Conservation (phyloP, 768 basidiomycete species). For the Podaxis sp. region DNA sequence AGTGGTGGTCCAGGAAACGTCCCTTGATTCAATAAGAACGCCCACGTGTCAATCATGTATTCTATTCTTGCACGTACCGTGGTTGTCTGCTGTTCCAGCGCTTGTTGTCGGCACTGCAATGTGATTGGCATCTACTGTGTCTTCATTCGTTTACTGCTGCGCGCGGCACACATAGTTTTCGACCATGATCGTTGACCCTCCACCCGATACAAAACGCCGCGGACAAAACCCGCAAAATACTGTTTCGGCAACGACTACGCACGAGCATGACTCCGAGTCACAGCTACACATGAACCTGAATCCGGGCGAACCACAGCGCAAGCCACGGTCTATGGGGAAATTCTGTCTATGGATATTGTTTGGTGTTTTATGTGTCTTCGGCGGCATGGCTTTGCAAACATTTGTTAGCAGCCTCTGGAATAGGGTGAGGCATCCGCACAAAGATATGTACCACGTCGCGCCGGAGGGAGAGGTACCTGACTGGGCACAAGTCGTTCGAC, state of each 20-base stretch:
- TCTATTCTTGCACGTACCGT: too few relatives aligned
- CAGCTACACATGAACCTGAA: not conserved
- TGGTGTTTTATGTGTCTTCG: not conserved
- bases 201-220: not conserved
- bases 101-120: not conserved
- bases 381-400: not conserved
- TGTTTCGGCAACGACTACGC: not conserved
- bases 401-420: not conserved
- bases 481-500: slow-evolving; percentile 18
- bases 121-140: not conserved
- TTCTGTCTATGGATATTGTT: not conserved
- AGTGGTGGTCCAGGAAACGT: too few relatives aligned
- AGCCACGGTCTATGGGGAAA: not conserved
- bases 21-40: too few relatives aligned
- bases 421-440: slow-evolving; percentile 4
- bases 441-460: slow-evolving; percentile 4
- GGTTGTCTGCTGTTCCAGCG: too few relatives aligned
- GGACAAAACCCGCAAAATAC: not conserved
- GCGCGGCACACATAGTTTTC: not conserved
- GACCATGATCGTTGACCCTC: not conserved
- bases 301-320: not conserved
- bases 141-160: not conserved
- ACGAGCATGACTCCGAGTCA: not conserved
- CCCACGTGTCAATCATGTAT: too few relatives aligned
- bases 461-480: not conserved